A percentile compares a stretch with the other conserved stretches of the same genome.
phyloP scores from a whole-genome alignment of 805 yeast genomes.

The Cyberlindnera mississippiensis region DNA sequence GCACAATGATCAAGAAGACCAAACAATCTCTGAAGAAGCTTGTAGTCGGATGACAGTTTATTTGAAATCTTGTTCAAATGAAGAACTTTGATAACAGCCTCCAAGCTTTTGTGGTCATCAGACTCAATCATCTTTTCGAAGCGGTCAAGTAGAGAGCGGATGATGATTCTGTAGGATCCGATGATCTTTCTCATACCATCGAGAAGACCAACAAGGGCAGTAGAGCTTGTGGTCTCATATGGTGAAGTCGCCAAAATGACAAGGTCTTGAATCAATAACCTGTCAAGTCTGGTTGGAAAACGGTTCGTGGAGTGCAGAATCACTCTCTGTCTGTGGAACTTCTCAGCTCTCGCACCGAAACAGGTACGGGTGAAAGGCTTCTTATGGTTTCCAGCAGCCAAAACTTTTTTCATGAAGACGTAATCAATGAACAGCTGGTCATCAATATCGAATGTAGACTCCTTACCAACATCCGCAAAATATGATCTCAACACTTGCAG shows the following conservation, averaged over 20 bases:
- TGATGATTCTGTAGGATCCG: constrained; percentile 57
- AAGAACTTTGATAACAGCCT: constrained; percentile 61
- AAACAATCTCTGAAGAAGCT: constrained; percentile 45
- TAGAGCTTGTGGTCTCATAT: constrained; percentile 62
- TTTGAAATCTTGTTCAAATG: constrained; percentile 52
- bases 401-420: constrained; percentile 52
- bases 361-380: constrained; percentile 76
- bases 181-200: constrained; percentile 67
- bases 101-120: constrained; percentile 50
- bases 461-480: constrained; percentile 78
- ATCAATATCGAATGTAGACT: constrained; percentile 53
- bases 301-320: constrained; percentile 70
- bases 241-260: constrained; percentile 62
- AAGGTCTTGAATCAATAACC: constrained; percentile 58
- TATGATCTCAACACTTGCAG: constrained; percentile 67
- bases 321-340: constrained; percentile 72
- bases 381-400: constrained; percentile 56
- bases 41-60: constrained; percentile 54
- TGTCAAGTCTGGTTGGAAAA: constrained; percentile 63
- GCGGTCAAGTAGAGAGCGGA: constrained; percentile 45
- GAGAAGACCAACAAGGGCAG: constrained; percentile 65
- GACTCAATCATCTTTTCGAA: constrained; percentile 46
- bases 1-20: constrained; percentile 51
- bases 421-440: constrained; percentile 52
- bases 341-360: constrained; percentile 68